These are phyloP conservation scores for Closterium sp. DNA, from an alignment of 139 green algal genomes.

Conservation along the genomic window DNA sequence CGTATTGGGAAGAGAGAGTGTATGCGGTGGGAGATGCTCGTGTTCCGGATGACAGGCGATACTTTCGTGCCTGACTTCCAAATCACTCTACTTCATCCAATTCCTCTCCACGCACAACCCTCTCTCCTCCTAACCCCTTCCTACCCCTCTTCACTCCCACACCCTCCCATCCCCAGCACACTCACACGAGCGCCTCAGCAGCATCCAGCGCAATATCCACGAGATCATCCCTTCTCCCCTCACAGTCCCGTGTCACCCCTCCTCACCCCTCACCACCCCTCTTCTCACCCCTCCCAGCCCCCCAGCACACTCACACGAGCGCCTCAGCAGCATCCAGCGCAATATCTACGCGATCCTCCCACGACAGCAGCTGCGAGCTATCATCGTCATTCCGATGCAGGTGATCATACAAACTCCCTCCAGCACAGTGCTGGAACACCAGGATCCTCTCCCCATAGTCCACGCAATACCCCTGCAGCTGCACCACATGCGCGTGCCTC, in stretches of 20 bases:
- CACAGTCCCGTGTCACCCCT: no score
- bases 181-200: conserved; percentile 7
- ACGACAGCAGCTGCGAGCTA: conserved; percentile 4
- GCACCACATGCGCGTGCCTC: conserved; percentile 24
- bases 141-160: no score
- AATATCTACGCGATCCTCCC: conserved; percentile 23
- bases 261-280: background rate
- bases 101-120: background rate
- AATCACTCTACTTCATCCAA: no score
- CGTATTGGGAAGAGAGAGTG: no score
- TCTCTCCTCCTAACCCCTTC: no score
- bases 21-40: no score
- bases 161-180: background rate
- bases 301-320: conserved; percentile 10
- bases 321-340: conserved; percentile 7
- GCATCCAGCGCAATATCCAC: conserved; percentile 15
- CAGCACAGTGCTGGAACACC: conserved; percentile 7
- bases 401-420: conserved; percentile 10
- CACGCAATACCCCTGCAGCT: conserved; percentile 27
- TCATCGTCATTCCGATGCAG: conserved; percentile 9
- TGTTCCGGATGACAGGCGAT: no score
- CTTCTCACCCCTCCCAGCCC: background rate
- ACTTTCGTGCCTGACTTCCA: no score
- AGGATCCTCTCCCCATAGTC: conserved; percentile 22
- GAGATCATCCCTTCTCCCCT: background rate